Evolutionary conservation across 176 grass and related monocot genomes (phyloP).

Genomic region (Aegilops longissima): DNA sequence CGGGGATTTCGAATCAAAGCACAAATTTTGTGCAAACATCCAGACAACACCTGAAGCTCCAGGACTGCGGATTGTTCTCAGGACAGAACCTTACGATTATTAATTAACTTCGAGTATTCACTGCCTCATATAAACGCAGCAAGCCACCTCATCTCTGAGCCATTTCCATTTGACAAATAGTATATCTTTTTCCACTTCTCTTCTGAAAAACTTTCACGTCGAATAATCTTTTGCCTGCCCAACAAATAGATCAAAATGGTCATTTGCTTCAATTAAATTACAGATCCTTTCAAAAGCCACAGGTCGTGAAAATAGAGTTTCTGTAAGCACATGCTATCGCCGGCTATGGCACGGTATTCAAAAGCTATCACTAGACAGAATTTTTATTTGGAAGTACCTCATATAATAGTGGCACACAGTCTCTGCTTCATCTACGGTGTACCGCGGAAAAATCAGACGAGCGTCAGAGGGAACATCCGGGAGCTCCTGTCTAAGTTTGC

Average conservation of each 20-base stretch:
- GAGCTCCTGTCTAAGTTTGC: constrained; percentile 82
- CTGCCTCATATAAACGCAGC: constrained; percentile 75
- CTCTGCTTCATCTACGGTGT: constrained; percentile 79
- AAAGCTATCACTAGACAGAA: constrained; percentile 6
- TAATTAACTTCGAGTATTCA: constrained; percentile 14
- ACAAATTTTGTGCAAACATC: not conserved
- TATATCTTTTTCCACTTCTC: constrained; percentile 97
- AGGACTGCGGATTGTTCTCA: not conserved
- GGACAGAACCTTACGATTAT: not conserved
- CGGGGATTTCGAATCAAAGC: not conserved
- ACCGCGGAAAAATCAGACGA: constrained; percentile 77
- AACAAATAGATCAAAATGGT: constrained; percentile 16
- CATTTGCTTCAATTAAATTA: constrained; percentile 16
- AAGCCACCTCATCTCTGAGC: constrained; percentile 96
- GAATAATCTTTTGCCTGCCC: constrained; percentile 92
- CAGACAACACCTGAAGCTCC: not conserved
- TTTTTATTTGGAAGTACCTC: constrained; percentile 50
- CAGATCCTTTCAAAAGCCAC: not conserved
- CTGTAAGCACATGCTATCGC: not conserved
- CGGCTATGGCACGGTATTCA: not conserved
- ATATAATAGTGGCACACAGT: constrained; percentile 93
- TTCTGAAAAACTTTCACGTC: constrained; percentile 76
- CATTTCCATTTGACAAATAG: constrained; percentile 98
- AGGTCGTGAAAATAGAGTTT: constrained; percentile 3
- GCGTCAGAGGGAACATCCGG: constrained; percentile 77